Evolutionary conservation across 2,329 filamentous ascomycete species (phyloP), one percentile per base, ranked within the genome.

Genomic region (Fusarium sp.): DNA sequence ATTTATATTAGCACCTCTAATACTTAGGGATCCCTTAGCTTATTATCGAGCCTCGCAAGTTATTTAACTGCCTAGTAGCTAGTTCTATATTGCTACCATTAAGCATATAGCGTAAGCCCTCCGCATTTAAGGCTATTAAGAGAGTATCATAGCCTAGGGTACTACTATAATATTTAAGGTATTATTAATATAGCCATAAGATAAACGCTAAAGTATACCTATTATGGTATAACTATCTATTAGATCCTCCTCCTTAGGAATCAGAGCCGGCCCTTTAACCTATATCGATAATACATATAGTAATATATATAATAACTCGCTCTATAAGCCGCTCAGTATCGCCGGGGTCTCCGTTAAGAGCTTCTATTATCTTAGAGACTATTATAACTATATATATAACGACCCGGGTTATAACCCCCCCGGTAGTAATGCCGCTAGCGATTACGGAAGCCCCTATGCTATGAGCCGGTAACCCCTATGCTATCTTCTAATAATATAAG

Each of bases 401-500:
- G 41, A 48, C n/a, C n/a, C 37, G 14, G 43, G 18, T 59, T 18
- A 18, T 43, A 52, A 32, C 37, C 13, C 23, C 37, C 10, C 16
- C 20, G 37, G 9, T 23, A 43, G n/a, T 13, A 18, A 37, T 4
- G 4, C 14, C 16, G 54, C n/a, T n/a, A 60, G 27, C 34, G 14
- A 35, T 52, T 34, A 11, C 5, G 5, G 32, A 34, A 43, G 34
- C 35, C 13, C 34, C 66, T n/a, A 27, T 20, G 34, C 39, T 65
- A 43, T 23, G 35, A 52, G 5, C 30, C 54, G 11, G 56, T 62
- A n/a, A 69, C 50, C 62, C 57, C 20, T n/a, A 16, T 57, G 57
- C 57, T 62, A 69, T 69, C 50, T 66, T n/a, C n/a, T 20, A 70
- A 64, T n/a, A 23, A 54, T 70, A 70, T 34, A 67, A 62, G 30